Evolutionary conservation across 495 filamentous ascomycete genomes (phyloP), one percentile per base, ranked within the genome.

Genomic region (Cetradonia linearis): DNA sequence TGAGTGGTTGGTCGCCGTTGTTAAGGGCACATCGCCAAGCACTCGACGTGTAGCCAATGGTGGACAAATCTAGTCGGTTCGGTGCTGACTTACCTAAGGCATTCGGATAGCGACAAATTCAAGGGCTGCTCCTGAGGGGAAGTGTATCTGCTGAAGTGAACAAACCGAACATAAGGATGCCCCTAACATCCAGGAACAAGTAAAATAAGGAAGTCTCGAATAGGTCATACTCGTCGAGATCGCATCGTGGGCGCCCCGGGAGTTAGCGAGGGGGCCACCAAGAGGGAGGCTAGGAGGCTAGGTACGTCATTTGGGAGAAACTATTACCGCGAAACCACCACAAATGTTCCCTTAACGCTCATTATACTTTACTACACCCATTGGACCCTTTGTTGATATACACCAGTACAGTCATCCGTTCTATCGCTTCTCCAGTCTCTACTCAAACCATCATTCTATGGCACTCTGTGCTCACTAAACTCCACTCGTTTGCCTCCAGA

Each of bases 301-400:
- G 42, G 13, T 46, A 46, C 42, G 42, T 46, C 42, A 46, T 46
- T 46, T 46, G 42, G 42, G 42, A 46, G 42, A 11, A 46, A 25
- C 9, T 46, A 46, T 46, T 46, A 46, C 42, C 42, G 20, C 50
- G 50, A 54, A n/a, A 36, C 28, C 50, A 36, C 33, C 50, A n/a
- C 42, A 46, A 46, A 46, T 13, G 20, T 46, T 13, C 50, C 50
- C 33, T 30, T 34, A 31, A 54, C 9, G 50, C 20, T 23, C n/a
- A 31, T 36, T 54, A 54, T 54, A 3, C 30, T 25, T 48, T 48
- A 36, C 33, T 54, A 54, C 50, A 54, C 18, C 30, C 50, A 54
- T 54, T 54, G 28, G 50, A 54, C 50, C 50, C 50, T 54, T 10
- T 3, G 28, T 13, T 34, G 50, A 34, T 31, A 46, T n/a, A n/a